Conservation (phyloP, 805 yeast genomes). For the Suhomyces sp. region DNA sequence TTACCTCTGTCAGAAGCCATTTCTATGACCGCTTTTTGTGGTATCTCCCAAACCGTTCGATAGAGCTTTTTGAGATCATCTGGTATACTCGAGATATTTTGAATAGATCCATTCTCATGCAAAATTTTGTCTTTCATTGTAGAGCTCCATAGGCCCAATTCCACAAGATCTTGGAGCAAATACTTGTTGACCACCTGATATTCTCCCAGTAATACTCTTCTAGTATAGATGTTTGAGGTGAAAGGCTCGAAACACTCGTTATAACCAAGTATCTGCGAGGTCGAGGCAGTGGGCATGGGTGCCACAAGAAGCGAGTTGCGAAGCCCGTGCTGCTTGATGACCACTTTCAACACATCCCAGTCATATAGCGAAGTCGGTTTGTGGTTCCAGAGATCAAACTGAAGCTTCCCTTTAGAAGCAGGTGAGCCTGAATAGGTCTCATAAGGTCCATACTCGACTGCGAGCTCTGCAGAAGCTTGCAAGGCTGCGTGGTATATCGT, state of each 20-base stretch:
- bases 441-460: constrained; percentile 50
- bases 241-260: constrained; percentile 64
- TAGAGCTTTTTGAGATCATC: constrained; percentile 52
- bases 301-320: constrained; percentile 61
- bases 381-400: constrained; percentile 57
- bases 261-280: constrained; percentile 60
- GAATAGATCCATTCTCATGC: constrained; percentile 57
- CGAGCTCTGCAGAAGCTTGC: constrained; percentile 56
- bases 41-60: constrained; percentile 62
- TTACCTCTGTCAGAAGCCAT: constrained; percentile 53
- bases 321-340: constrained; percentile 48
- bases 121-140: constrained; percentile 56
- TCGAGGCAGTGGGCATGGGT: constrained; percentile 68
- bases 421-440: constrained; percentile 55
- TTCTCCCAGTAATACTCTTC: constrained; percentile 64
- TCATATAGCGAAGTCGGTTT: constrained; percentile 50
- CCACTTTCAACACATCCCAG: constrained; percentile 55
- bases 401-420: constrained; percentile 55
- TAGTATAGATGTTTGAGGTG: constrained; percentile 59
- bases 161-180: constrained; percentile 55
- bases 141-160: constrained; percentile 57
- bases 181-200: constrained; percentile 62
- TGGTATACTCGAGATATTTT: constrained; percentile 52
- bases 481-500: constrained; percentile 60
- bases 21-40: constrained; percentile 57